Base-by-base conservation (phyloP, 257 asterid species). In the Salvia miltiorrhiza region DNA sequence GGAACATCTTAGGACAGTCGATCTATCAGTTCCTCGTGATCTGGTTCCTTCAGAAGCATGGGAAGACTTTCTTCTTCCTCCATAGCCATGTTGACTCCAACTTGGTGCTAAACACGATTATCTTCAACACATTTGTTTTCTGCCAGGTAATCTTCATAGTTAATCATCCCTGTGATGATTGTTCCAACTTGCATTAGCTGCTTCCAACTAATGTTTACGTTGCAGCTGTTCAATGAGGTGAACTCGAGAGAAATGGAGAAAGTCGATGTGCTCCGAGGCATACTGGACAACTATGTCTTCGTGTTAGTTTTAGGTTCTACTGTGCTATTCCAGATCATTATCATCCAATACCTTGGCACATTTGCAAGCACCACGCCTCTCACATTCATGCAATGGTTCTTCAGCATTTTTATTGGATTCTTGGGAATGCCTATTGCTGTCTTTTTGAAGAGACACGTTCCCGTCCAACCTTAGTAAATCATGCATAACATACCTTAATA, bases 81-180 rank as follows among this genome's bases (percentile, higher is more conserved):
- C 66, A 70, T 24, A 75, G 82, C 37, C 40, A 19, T 75, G 79
- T 90, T 0, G 71, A 90, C 74, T 72, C 97, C 2, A 86, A 77
- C 43, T 76, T 90, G 77, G 84, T 85, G 73, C 96, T 93, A 21
- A 93, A 93, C 88, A 93, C 99, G 0, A 78, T 93, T 20, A 88
- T 93, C 45, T 93, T 93, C 96, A 93, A 93, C 71, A 76, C 99
- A 1, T 93, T 93, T 2, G 99, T 93, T 44, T 93, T 93, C 82
- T 93, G 99, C 73, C 99, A 90, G 96, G 99, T 93, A 73, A 78
- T 57, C 7, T 61, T 67, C 57, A 24, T 14, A 20, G n/a, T 23
- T 23, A 23, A 12, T 13, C 19, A 35, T 52, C 16, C 24, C 9
- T 53, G 0, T 11, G 16, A 54, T 4, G 4, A 12, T 24, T 24